A percentile compares a stretch with the other conserved stretches of the same genome.
Conservation (phyloP, 768 basidiomycete species). For the Suillus decipiens region DNA sequence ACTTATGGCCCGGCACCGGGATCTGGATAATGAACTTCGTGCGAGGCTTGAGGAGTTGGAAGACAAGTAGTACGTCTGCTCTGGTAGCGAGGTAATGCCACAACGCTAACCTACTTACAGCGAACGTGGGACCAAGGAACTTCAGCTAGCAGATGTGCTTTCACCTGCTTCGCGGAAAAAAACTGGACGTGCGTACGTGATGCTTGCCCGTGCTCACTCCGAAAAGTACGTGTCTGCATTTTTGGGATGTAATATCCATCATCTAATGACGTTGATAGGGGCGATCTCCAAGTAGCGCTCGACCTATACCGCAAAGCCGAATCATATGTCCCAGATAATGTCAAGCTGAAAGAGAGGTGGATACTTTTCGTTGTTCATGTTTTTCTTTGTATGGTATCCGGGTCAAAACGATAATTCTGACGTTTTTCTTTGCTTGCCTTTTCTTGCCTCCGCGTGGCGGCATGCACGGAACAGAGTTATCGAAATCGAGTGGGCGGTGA, state of each 20-base stretch:
- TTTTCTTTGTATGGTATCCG: conserved; percentile 58
- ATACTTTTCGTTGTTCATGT: conserved; percentile 70
- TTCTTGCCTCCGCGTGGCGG: conserved; percentile 2
- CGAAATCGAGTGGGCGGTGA: conserved; percentile 79
- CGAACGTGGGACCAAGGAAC: conserved; percentile 62
- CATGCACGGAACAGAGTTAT: conserved; percentile 56
- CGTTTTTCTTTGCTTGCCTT: conserved; percentile 35
- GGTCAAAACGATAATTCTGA: conserved; percentile 43
- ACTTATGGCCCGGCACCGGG: conserved; percentile 62
- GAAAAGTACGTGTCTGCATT: conserved; percentile 60
- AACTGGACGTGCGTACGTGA: conserved; percentile 81
- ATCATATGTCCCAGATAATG: conserved; percentile 82
- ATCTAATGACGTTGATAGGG: conserved; percentile 42
- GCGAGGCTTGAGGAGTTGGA: conserved; percentile 68
- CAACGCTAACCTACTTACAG: conserved; percentile 36
- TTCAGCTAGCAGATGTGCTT: conserved; percentile 59
- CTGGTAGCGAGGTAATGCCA: conserved; percentile 1
- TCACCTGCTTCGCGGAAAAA: conserved; percentile 80
- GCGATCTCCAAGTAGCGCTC: conserved; percentile 77
- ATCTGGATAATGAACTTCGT: conserved; percentile 69
- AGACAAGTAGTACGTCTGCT: conserved; percentile 63
- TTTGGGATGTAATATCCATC: neutral
- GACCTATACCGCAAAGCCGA: conserved; percentile 83
- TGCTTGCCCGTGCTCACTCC: conserved; percentile 77
- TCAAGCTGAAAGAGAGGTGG: conserved; percentile 87